Conservation (phyloP, 2,329 filamentous ascomycete species). For the Xylaria digitata region DNA sequence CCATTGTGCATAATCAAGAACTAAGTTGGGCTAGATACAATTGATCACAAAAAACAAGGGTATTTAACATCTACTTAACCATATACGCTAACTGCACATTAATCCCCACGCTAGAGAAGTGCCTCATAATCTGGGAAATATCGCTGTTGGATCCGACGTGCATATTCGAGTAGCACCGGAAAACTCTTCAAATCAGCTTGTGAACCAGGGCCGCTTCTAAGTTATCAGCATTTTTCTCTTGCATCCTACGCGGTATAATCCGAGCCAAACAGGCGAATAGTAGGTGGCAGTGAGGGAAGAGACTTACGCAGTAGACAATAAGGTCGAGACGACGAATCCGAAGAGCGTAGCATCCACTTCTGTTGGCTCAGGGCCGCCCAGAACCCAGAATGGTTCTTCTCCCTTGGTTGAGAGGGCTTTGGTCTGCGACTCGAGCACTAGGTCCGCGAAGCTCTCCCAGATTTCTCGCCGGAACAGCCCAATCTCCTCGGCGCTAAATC, state of each 20-base stretch:
- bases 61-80: neutral
- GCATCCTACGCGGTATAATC: neutral
- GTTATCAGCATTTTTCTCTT: constrained; percentile 34
- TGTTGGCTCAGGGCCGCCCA: constrained; percentile 64
- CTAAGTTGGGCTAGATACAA: neutral
- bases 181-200: constrained; percentile 58
- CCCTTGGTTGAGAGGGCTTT: constrained; percentile 23
- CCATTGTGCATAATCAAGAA: neutral
- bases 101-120: constrained; percentile 43
- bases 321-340: constrained; percentile 65
- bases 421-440: constrained; percentile 54
- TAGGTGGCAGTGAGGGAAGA: constrained; percentile 35
- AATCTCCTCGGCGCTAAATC: constrained; percentile 64
- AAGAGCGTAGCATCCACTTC: constrained; percentile 69
- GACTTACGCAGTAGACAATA: constrained; percentile 66
- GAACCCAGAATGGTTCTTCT: constrained; percentile 64
- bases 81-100: neutral
- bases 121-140: constrained; percentile 69
- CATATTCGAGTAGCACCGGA: constrained; percentile 66
- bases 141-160: constrained; percentile 62
- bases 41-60: neutral
- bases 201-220: constrained; percentile 59
- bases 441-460: constrained; percentile 63
- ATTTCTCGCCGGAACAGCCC: constrained; percentile 58
- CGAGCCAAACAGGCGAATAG: neutral